Evolutionary conservation across 768 basidiomycete genomes (phyloP), one percentile per base, ranked within the genome.

Genomic region (Boletus reticulatus): DNA sequence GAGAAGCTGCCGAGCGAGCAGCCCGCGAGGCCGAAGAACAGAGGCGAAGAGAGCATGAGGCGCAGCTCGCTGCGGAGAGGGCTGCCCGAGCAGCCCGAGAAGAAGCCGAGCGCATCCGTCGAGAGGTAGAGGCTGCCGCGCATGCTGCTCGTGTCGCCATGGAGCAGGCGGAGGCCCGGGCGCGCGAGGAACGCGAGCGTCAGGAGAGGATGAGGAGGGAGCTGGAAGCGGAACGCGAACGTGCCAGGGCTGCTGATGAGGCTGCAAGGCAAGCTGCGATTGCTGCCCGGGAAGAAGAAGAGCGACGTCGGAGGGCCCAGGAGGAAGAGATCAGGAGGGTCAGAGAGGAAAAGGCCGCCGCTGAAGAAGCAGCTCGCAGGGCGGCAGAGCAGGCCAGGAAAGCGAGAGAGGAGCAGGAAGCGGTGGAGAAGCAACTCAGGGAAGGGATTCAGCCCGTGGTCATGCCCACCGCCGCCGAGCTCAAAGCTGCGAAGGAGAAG

Each of bases 401-500:
- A 43, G 67, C 64, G 3, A 60, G 43, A 32, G 50, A 56, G 36
- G 67, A 62, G 20, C 54, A 37, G 31, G 61, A 71, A 31, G 61
- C 48, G 20, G 62, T 59, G 5, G 68, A 71, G 41, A 59, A 48
- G 24, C 62, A 58, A 22, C 51, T 69, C 44, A 66, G 51, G 48
- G 56, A 65, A 34, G 71, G 68, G 4, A 63, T 67, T 12, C 69
- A 67, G 37, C 71, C 71, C 11, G 63, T 69, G 32, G 60, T 69
- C 38, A 64, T 59, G 62, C 72, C 71, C 36, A 67, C 69, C 8
- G 46, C 48, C n/a, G 56, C 50, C 17, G 71, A 73, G 31, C 52
- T 69, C 16, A 55, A 41, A 19, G 67, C 53, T 8, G 61, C 65
- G 16, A 71, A 69, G 47, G 38, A 51, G 17, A 67, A 59, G 38